Evolutionary conservation across 2,329 filamentous ascomycete species (phyloP).

Genomic region (Pseudocercospora pini-densiflorae): DNA sequence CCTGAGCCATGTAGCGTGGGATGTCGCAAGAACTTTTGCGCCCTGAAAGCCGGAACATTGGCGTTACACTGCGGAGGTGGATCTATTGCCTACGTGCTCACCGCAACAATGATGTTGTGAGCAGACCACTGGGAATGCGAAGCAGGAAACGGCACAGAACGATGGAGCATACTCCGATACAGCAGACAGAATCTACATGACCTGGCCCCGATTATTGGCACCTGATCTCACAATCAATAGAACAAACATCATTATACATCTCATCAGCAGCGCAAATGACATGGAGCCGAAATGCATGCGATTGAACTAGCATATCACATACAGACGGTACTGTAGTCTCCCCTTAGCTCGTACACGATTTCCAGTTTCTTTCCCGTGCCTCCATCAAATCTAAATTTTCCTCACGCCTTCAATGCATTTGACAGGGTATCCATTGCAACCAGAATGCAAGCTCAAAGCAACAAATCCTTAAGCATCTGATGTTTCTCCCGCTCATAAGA

Average conservation of each 20-base stretch:
- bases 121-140: not conserved
- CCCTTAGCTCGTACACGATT: not conserved
- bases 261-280: not conserved
- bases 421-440: not conserved
- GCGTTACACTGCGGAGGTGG: not conserved
- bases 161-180: not conserved
- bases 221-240: not conserved
- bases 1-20: constrained; percentile 2
- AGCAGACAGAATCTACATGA: not conserved
- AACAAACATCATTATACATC: not conserved
- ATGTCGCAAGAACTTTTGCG: constrained; percentile 11
- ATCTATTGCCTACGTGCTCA: not conserved
- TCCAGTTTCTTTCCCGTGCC: not conserved
- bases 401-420: not conserved
- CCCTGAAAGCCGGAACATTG: no score
- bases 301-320: not conserved
- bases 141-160: not conserved
- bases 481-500: not conserved
- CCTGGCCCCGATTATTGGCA: not conserved
- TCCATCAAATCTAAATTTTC: no score
- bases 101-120: not conserved
- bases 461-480: not conserved
- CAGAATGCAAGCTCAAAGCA: not conserved
- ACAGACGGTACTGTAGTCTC: not conserved
- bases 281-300: not conserved